Base-by-base conservation (phyloP, 192 early-diverging fungal genomes). In the Backusella parvicylindrica region DNA sequence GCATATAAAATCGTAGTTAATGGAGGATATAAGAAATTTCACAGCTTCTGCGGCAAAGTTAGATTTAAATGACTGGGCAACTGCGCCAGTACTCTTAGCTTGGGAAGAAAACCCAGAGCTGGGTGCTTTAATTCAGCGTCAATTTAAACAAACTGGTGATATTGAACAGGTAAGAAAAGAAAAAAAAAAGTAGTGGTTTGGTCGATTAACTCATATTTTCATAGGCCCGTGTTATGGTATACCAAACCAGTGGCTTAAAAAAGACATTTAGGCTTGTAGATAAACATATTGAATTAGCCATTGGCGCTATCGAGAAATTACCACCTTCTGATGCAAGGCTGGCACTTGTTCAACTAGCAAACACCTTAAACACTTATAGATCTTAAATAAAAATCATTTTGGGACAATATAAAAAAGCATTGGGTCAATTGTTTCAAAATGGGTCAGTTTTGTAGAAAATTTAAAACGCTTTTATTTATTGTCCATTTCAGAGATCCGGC, bases 21-120 rank as follows among this genome's bases (percentile, higher is more conserved):
- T 97, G 12, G 97, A 99, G 81, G 97, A 99, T 76, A 86, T 97
- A 87, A 86, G 97, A 2, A 95, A 97, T 73, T 99, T 99, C 79
- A 92, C 92, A 0, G 89, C 87, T 3, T 85, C 88, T 26, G 84
- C 92, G 1, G 86, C 90, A 37, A 88, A 93, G 66, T 82, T 97
- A 68, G 96, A 47, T 96, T n/a, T 97, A 99, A 83, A 95, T 95
- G 26, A 91, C 88, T 81, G 97, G 64, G 97, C 96, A 0, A 99
- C 96, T 6, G 97, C 96, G 7, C 97, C 97, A 0, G 95, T 99
- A 0, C 82, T 99, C 38, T 99, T 91, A 79, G 96, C 97, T 4
- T 95, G 94, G 85, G 91, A 96, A 64, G 89, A 95, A 81, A 95
- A 85, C 72, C 89, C 95, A 8, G 91, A 96, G 76, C 85, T 99